Conservation (phyloP, 129 eudicot species). For the Scalesia atractyloides region DNA sequence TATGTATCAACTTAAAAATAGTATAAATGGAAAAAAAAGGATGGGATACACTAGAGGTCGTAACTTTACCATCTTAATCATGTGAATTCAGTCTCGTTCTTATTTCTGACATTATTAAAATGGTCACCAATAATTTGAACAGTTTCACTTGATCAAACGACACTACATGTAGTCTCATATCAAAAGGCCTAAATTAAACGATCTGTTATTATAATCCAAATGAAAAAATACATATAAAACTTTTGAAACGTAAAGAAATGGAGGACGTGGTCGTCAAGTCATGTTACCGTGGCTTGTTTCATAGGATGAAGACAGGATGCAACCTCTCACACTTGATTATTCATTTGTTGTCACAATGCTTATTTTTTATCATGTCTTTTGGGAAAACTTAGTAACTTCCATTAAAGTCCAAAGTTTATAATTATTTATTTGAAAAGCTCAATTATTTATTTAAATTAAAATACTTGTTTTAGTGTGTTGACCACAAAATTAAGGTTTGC, state of each 20-base stretch:
- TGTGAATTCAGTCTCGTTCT: background rate
- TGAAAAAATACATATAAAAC: background rate
- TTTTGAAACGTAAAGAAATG: background rate
- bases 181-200: background rate
- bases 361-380: constrained; percentile 24
- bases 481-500: background rate
- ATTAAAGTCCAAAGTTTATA: background rate
- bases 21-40: no score
- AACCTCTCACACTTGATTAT: constrained; percentile 27
- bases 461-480: background rate
- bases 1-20: no score
- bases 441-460: background rate
- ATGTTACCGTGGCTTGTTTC: constrained; percentile 27
- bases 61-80: background rate
- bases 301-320: constrained; percentile 28
- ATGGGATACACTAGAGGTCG: background rate
- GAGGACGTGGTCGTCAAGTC: background rate
- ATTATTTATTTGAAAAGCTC: background rate
- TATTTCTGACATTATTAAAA: no score
- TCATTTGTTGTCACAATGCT: constrained; percentile 26
- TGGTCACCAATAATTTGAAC: no score
- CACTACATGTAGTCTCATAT: no score
- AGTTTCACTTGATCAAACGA: no score
- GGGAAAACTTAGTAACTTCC: constrained; percentile 3
- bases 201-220: background rate